Evolutionary conservation across 495 filamentous ascomycete genomes (phyloP).

Genomic region (Neurospora sp.): DNA sequence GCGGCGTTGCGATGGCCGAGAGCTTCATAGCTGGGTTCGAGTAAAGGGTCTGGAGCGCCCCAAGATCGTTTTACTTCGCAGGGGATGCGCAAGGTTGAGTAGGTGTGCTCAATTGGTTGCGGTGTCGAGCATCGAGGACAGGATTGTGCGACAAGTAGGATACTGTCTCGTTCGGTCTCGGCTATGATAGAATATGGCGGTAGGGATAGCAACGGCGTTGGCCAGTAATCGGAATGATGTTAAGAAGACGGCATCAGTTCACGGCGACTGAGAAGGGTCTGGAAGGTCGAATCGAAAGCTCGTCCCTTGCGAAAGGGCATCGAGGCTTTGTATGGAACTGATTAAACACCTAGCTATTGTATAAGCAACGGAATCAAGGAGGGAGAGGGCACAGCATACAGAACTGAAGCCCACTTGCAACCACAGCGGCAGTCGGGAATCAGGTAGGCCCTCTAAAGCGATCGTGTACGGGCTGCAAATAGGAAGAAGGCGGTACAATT

Average conservation of each 20-base stretch:
- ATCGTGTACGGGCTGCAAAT: neutral
- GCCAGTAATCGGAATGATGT: neutral
- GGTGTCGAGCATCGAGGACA: neutral
- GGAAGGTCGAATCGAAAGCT: neutral
- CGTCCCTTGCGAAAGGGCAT: neutral
- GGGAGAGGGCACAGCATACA: neutral
- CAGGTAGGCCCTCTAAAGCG: neutral
- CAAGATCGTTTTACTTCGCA: neutral
- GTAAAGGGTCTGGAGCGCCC: constrained; percentile 1
- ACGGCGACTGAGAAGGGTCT: neutral
- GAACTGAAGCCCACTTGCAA: neutral
- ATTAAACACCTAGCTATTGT: neutral
- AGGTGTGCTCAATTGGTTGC: neutral
- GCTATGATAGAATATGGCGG: neutral
- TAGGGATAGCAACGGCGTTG: neutral
- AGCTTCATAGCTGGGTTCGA: constrained; percentile 31
- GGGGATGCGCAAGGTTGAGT: neutral
- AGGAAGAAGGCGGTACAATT: neutral
- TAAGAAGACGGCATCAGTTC: neutral
- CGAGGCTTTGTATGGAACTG: neutral
- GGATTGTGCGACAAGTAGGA: neutral
- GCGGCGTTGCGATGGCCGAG: constrained; percentile 20
- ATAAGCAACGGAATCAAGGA: neutral
- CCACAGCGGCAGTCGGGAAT: neutral
- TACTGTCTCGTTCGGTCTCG: neutral